Evolutionary conservation across 73 alveolate species (phyloP), one percentile per base, ranked within the genome.

Genomic region (Blepharisma japonicum): DNA sequence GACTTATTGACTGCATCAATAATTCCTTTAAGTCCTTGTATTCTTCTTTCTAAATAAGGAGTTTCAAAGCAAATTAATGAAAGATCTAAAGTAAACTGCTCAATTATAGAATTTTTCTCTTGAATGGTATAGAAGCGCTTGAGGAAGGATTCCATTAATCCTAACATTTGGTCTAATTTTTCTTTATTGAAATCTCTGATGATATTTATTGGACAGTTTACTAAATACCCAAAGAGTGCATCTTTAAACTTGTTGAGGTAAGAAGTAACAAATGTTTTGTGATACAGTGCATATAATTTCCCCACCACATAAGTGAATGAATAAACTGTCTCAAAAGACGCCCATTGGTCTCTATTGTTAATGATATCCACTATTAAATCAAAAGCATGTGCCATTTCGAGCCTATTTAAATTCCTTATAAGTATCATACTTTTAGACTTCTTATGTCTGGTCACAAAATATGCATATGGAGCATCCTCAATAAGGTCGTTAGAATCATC

Each of bases 1-100:
- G 83, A 79, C 68, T 78, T 61, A 55, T 81, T 80, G 50, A 89
- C 20, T 38, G 83, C 81, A 9, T 88, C 96, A 45, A 76, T 68
- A 76, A 93, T 91, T 1, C 82, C 56, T 55, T 90, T 90, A 25
- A 91, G 80, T 32, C 98, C 98, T 51, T 93, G 92, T 18, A 93
- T 82, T 61, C 91, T 82, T 68, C 94, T 91, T 70, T 91, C 97
- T 8, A 93, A 56, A 86, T 87, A 86, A 23, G 87, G 86, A 55
- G 93, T 68, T 55, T 87, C 85, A 53, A 93, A 84, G 66, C 91
- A 84, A 47, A 77, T 55, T 55, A 81, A 79, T 6, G 93, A 91
- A 7, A 89, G 71, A 51, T 89, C 96, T 45, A 91, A 68, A 68
- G 83, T 86, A 67, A 91, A 56, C 48, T 80, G 25, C 77, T 86